Evolutionary conservation across 441 rosid species (phyloP), one percentile per base, ranked within the genome.

Genomic region (Isatis lusitanica): DNA sequence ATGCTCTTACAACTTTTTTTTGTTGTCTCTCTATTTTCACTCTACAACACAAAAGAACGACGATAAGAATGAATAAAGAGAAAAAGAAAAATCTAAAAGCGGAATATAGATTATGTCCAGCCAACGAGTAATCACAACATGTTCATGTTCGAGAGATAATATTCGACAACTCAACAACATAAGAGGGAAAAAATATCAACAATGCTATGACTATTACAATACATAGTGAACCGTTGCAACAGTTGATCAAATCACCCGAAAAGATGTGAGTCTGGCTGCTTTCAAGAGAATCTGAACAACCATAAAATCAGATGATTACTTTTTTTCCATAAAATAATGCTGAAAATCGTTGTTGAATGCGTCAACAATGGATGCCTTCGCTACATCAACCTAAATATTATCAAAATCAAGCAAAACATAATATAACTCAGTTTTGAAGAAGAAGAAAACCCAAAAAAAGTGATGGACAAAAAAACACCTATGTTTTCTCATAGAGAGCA

Each of bases 291-390:
- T 52, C 9, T 52, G 13, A 51, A 9, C 26, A 31, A 24, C 26
- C 30, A 51, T 51, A 21, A 5, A 24, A 30, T 51, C 57, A 51
- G 63, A 51, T 15, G 15, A 85, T 84, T 82, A 91, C 99, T 87
- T 91, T 72, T 72, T 88, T 86, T 66, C 94, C 10, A 87, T 84
- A 75, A 93, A 95, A 73, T 88, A 83, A 71, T 82, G 83, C 82
- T 88, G 97, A 63, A 47, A 76, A 79, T 75, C 78, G 80, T 50
- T 50, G 76, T 75, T 86, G 75, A 90, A 91, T 61, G 97, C 90
- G 1, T 88, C 95, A 15, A 85, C 79, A 74, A 93, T 90, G 5
- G 82, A 47, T 10, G 79, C 74, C 85, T 85, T 91, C 98, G 79
- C 97, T 86, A 76, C 28, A 81, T 15, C 67, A 16, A 40, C 15